Percentiles rank a stretch among this genome's conserved stretches.
phyloP scores from a whole-genome alignment of 108 stramenopile species.

The Phaeodactylum tricornutum region DNA sequence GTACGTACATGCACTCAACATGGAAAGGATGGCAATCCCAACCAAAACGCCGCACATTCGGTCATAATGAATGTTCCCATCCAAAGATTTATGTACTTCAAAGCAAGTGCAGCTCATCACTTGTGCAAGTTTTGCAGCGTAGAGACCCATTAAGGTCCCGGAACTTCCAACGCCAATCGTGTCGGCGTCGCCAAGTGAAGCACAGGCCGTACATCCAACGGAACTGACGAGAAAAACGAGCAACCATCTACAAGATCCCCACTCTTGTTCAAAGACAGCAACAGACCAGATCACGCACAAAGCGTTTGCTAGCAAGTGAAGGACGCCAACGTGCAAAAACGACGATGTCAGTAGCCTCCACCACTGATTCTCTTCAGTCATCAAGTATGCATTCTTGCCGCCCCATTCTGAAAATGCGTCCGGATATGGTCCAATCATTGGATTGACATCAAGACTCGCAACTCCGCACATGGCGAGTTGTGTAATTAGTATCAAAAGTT shows the following conservation, averaged over 20 bases:
- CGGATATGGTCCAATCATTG: conserved; percentile 61
- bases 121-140: conserved; percentile 49
- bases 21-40: conserved; percentile 10
- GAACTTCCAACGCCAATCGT: conserved; percentile 36
- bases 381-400: conserved; percentile 45
- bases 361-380: conserved; percentile 27
- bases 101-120: conserved; percentile 20
- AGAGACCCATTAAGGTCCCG: conserved; percentile 47
- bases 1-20: conserved; percentile 27
- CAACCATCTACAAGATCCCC: conserved; percentile 31
- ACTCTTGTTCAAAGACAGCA: conserved; percentile 49
- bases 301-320: conserved; percentile 45
- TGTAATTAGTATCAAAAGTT: conserved; percentile 22
- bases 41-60: conserved; percentile 22
- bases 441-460: conserved; percentile 42
- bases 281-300: conserved; percentile 40
- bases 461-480: conserved; percentile 46
- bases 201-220: conserved; percentile 13
- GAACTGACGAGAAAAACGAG: conserved; percentile 28
- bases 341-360: conserved; percentile 42
- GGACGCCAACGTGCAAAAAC: conserved; percentile 42
- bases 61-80: conserved; percentile 1
- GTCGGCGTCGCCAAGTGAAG: conserved; percentile 24
- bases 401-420: conserved; percentile 63
- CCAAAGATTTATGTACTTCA: conserved; percentile 1